Conservation (phyloP, 768 basidiomycete genomes). For the Pleurotus djamor region DNA sequence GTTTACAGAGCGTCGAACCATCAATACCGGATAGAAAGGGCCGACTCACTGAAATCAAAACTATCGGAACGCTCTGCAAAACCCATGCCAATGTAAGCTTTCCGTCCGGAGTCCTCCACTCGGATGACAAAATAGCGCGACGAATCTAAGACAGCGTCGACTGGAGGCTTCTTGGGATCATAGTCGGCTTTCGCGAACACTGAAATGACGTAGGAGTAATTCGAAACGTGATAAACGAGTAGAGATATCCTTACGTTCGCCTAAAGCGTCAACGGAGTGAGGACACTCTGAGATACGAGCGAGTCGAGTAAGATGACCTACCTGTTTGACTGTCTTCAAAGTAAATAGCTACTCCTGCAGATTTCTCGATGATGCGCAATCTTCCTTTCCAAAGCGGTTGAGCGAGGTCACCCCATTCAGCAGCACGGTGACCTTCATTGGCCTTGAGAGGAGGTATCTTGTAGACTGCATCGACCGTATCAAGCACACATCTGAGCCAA, state of each 20-base stretch:
- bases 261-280: conserved; percentile 25
- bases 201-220: conserved; percentile 26
- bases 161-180: conserved; percentile 71
- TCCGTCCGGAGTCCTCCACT: conserved; percentile 83
- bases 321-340: conserved; percentile 84
- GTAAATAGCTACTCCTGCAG: conserved; percentile 60
- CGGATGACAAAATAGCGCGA: conserved; percentile 93
- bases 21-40: conserved; percentile 3
- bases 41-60: conserved; percentile 85
- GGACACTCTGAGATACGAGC: background rate
- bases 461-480: conserved; percentile 56
- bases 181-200: conserved; percentile 90
- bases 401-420: conserved; percentile 88
- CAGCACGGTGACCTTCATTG: conserved; percentile 89
- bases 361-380: conserved; percentile 80
- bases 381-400: conserved; percentile 91
- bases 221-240: conserved; percentile 8
- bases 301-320: conserved; percentile 28
- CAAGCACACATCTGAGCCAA: conserved; percentile 6
- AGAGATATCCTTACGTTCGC: conserved; percentile 58
- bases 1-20: background rate
- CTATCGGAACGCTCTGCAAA: conserved; percentile 87
- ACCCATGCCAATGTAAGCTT: conserved; percentile 93
- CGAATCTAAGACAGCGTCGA: conserved; percentile 96
- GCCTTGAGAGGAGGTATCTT: conserved; percentile 86